Evolutionary conservation across 805 yeast genomes (phyloP), one percentile per base, ranked within the genome.

Genomic region (Scheffersomyces amazonensis): DNA sequence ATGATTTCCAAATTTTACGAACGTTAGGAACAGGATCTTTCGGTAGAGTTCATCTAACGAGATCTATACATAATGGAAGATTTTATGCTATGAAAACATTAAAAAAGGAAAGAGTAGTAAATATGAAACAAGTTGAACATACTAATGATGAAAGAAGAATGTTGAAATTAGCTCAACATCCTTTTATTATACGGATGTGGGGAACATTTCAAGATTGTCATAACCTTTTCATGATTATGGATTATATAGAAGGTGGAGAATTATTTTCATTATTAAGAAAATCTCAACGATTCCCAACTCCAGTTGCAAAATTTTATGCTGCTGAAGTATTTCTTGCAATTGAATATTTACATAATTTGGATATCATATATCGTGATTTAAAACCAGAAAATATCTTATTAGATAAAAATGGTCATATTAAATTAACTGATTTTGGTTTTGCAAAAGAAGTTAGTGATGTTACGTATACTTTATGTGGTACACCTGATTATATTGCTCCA

Each of bases 401-500:
- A 42, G 81, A 76, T 52, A 65, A 79, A 41, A 75, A 76, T 44
- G 83, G 83, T 2, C 83, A 78, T 52, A 76, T 78, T 44, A 78
- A 78, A 47, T 58, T 78, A 35, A 77, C 83, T 0, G 83, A 78
- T 54, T 78, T 78, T 54, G 83, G 83, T 4, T 78, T 78, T 54
- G 83, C 83, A 32, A 78, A 78, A 53, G 82, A 77, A 50, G 82
- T 78, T 27, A 63, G 60, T 45, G 77, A 78, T 25, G 80, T 75
- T 15, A 78, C 83, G 5, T 78, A 76, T 65, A 78, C 83, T 1
- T 68, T 78, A 43, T 78, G 83, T 58, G 83, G 83, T 34, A 78
- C 83, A 1, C 83, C 83, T 0, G 83, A 78, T 56, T 78, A 78
- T 53, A 78, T 78, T 37, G 83, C 83, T 1, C 83, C 83, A 3